Evolutionary conservation across 345 rosid genomes (phyloP).

Genomic region (Schrenkiella parvula): DNA sequence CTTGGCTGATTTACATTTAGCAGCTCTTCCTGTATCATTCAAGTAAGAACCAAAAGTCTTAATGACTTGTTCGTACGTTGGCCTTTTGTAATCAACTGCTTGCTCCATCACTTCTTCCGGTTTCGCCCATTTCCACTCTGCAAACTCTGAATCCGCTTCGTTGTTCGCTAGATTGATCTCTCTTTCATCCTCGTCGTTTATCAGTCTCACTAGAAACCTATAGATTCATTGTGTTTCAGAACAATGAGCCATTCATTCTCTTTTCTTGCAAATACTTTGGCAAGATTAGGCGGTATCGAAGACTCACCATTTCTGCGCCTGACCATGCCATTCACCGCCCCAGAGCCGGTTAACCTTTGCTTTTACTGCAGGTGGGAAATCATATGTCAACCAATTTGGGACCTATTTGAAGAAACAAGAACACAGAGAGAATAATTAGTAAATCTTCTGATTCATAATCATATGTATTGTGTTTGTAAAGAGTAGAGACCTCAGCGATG

Average conservation of each 20-base stretch:
- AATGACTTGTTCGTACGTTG: conserved; percentile 87
- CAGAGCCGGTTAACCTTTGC: conserved; percentile 96
- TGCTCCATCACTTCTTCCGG: conserved; percentile 84
- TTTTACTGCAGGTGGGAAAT: conserved; percentile 90
- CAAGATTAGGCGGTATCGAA: neutral
- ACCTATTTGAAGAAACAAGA: conserved; percentile 45
- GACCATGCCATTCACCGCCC: conserved; percentile 99
- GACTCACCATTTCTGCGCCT: conserved; percentile 87
- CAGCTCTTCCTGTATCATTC: conserved; percentile 49
- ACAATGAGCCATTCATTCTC: neutral
- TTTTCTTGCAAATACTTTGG: neutral
- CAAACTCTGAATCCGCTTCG: conserved; percentile 79
- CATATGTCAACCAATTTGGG: conserved; percentile 90
- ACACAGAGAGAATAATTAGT: neutral
- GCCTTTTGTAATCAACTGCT: conserved; percentile 99
- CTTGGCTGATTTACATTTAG: conserved; percentile 88
- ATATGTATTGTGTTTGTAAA: neutral
- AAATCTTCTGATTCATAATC: neutral
- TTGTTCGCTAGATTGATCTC: conserved; percentile 79
- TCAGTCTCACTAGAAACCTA: conserved; percentile 89
- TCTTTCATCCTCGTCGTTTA: conserved; percentile 51
- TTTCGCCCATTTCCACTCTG: conserved; percentile 95
- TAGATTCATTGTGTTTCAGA: neutral
- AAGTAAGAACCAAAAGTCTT: conserved; percentile 70
- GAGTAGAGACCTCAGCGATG: conserved; percentile 60